Evolutionary conservation across 768 basidiomycete genomes (phyloP), one percentile per base, ranked within the genome.

Genomic region (Kwoniella bestiolae): DNA sequence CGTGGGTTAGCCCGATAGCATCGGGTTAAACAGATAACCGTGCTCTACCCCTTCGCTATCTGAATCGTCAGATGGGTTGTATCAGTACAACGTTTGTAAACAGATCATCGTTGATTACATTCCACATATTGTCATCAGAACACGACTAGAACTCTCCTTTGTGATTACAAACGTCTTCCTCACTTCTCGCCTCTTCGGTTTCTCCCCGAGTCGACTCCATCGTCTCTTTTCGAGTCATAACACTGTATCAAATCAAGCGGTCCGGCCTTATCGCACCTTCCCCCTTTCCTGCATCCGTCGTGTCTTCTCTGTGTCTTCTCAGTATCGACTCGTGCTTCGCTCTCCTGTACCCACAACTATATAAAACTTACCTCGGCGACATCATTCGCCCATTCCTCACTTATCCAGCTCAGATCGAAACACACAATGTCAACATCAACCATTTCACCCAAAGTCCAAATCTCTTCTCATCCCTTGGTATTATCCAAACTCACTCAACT

Each of bases 401-500:
- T 7, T 11, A 21, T 49, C 47, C 23, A 14, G 21, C 3, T 21
- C 21, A 49, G 8, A 49, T 21, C n/a, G n/a, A n/a, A n/a, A n/a
- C n/a, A 46, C 55, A 44, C 8, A 25, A 21, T 56, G 57, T 59
- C 57, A n/a, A 46, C 51, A n/a, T 46, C 50, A 26, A 46, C 53
- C 4, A 21, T 38, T 21, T 56, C 56, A 62, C 55, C 66, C 45
- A 68, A 73, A 63, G 53, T 73, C 38, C 74, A 73, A 53, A 60
- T 72, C 58, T 71, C 65, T 53, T 65, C 60, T 47, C 79, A 74
- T 62, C 79, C 66, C 21, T 69, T 74, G 25, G 65, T 77, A 12
- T 55, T 68, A 7, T 70, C 73, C 56, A 77, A 77, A 55, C 70
- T 77, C 52, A 77, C 76, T 25, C 67, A 71, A 51, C 67, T 77